These are phyloP conservation scores for Scedosporium boydii DNA, from an alignment of 2,329 filamentous ascomycete genomes.

Conservation along the genomic window DNA sequence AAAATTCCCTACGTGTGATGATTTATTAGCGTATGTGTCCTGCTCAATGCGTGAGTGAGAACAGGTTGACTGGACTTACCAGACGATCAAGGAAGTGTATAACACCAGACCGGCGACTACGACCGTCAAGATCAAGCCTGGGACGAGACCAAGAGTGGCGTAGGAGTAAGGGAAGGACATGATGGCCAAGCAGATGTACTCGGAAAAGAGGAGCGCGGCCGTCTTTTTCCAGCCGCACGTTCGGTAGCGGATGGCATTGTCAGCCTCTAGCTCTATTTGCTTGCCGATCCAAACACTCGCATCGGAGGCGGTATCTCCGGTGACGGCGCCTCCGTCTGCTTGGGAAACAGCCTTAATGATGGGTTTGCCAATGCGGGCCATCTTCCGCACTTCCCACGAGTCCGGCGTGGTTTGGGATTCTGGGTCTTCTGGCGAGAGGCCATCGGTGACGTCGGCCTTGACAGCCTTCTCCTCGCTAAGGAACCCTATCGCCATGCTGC, in stretches of 20 bases:
- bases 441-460: not conserved
- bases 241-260: constrained; percentile 77
- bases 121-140: constrained; percentile 71
- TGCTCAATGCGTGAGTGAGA: no score
- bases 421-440: not conserved
- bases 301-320: not conserved
- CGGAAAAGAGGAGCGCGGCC: constrained; percentile 79
- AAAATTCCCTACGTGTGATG: constrained; percentile 65
- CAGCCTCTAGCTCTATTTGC: constrained; percentile 69
- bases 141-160: constrained; percentile 75
- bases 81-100: constrained; percentile 50
- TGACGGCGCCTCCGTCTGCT: not conserved
- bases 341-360: not conserved
- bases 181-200: constrained; percentile 86
- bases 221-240: constrained; percentile 97
- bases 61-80: not conserved
- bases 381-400: not conserved
- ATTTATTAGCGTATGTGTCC: not conserved
- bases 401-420: not conserved
- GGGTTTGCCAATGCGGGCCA: not conserved
- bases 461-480: not conserved
- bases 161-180: constrained; percentile 97
- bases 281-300: constrained; percentile 26
- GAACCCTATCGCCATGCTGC: not conserved
- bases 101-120: constrained; percentile 70